These are phyloP conservation scores for Brasilioporus rufonigricans DNA, from an alignment of 768 basidiomycete species.

Conservation along the genomic window DNA sequence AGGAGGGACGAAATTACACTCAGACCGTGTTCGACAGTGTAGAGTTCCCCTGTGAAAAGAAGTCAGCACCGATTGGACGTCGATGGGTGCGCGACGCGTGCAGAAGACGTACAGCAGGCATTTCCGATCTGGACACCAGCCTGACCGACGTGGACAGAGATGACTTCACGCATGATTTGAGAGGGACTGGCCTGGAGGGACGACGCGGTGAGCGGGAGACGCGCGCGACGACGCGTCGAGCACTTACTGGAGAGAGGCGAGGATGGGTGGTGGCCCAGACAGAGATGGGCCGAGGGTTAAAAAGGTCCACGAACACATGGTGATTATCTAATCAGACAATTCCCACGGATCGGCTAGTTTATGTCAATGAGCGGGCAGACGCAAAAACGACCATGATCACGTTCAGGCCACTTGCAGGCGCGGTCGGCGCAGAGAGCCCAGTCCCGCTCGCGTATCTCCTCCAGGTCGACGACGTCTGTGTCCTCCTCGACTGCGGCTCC, in stretches of 20 bases:
- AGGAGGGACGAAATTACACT: constrained; percentile 53
- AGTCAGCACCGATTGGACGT: constrained; percentile 13
- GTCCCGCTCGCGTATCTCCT: constrained; percentile 81
- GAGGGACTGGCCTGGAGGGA: constrained; percentile 8
- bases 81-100: constrained; percentile 14
- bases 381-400: constrained; percentile 56
- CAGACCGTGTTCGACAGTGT: constrained; percentile 97
- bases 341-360: constrained; percentile 25
- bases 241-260: constrained; percentile 31
- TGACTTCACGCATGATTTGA: constrained; percentile 86
- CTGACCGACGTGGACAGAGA: constrained; percentile 98
- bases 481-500: constrained; percentile 94
- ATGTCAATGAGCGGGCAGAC: neutral
- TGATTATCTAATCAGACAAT: constrained; percentile 26
- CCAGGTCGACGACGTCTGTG: constrained; percentile 90
- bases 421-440: constrained; percentile 63
- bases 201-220: constrained; percentile 11
- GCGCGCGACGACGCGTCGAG: constrained; percentile 31
- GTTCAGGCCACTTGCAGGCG: constrained; percentile 86
- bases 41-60: constrained; percentile 81
- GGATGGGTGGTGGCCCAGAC: constrained; percentile 28
- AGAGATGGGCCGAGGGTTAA: constrained; percentile 38
- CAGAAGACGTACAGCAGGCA: constrained; percentile 83
- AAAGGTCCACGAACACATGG: constrained; percentile 37
- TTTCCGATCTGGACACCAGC: constrained; percentile 98